These are phyloP conservation scores for Thelephora terrestris DNA, from an alignment of 1,284 basidiomycete genomes.

Conservation along the genomic window DNA sequence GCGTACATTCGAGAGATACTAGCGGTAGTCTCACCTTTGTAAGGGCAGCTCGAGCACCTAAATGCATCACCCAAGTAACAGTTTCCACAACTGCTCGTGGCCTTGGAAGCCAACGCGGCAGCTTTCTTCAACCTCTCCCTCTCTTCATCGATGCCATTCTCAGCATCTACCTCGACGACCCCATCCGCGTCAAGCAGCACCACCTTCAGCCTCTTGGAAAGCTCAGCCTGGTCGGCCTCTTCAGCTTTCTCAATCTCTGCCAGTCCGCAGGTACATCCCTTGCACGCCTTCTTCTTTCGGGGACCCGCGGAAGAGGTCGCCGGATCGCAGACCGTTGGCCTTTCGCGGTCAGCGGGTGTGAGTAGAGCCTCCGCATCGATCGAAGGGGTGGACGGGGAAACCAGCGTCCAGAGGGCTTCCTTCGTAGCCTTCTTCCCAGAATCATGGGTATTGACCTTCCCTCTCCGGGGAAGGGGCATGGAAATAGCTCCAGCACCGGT, in stretches of 20 bases:
- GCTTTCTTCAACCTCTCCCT: constrained; percentile 52
- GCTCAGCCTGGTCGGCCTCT: constrained; percentile 26
- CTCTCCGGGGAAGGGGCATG: constrained; percentile 37
- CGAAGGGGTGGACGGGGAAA: constrained; percentile 44
- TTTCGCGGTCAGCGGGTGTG: constrained; percentile 60
- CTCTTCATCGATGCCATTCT: constrained; percentile 53
- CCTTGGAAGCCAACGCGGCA: constrained; percentile 64
- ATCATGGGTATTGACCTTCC: constrained; percentile 21
- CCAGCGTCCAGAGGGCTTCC: constrained; percentile 72
- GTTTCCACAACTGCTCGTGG: constrained; percentile 94
- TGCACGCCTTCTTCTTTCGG: constrained; percentile 84
- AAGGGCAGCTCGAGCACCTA: constrained; percentile 91
- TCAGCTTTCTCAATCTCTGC: constrained; percentile 79
- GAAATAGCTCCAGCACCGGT: constrained; percentile 23
- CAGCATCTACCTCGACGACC: constrained; percentile 43
- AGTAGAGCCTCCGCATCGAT: constrained; percentile 73
- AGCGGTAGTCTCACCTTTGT: constrained; percentile 61
- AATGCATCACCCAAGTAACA: constrained; percentile 99
- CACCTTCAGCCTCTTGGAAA: constrained; percentile 29
- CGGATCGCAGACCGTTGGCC: constrained; percentile 64
- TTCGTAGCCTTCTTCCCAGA: constrained; percentile 55
- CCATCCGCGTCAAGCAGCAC: constrained; percentile 56
- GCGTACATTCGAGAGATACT: constrained; percentile 1
- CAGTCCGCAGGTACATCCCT: constrained; percentile 87
- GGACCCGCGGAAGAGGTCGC: constrained; percentile 34